These are phyloP conservation scores for Apostasia shenzhenica DNA, from an alignment of 106 monocot species.

Conservation along the genomic window DNA sequence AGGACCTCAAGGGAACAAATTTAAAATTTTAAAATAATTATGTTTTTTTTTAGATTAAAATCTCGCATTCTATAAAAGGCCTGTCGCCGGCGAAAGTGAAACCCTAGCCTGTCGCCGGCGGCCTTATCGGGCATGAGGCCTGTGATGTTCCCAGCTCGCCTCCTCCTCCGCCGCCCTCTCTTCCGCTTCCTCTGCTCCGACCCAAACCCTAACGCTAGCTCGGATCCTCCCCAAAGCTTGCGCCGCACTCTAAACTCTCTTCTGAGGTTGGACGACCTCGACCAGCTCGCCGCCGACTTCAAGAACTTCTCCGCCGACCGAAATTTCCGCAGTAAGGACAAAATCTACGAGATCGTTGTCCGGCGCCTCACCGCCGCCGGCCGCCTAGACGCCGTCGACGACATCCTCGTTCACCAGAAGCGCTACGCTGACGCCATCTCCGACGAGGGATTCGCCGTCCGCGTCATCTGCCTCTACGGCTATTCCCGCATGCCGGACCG, in stretches of 20 bases:
- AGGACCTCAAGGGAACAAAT: too few species aligned
- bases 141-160: slow-evolving; percentile 11
- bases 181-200: slow-evolving; percentile 10
- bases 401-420: slow-evolving; percentile 25
- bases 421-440: slow-evolving; percentile 12
- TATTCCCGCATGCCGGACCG: slow-evolving; percentile 22
- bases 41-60: too few species aligned
- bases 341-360: slow-evolving; percentile 26
- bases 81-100: too few species aligned
- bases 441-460: slow-evolving; percentile 42
- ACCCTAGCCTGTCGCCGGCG: too few species aligned
- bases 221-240: slow-evolving; percentile 2
- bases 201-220: not conserved
- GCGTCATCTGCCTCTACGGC: slow-evolving; percentile 53
- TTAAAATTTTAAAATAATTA: too few species aligned
- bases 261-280: slow-evolving; percentile 12
- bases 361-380: slow-evolving; percentile 38
- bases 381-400: slow-evolving; percentile 24
- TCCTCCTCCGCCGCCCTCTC: slow-evolving; percentile 13
- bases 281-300: slow-evolving; percentile 23
- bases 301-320: slow-evolving; percentile 8
- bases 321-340: slow-evolving; percentile 15
- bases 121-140: too few species aligned
- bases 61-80: too few species aligned
- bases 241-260: slow-evolving; percentile 4